These are phyloP conservation scores for Ehretia macrophylla DNA, from an alignment of 257 asterid genomes.

Conservation along the genomic window DNA sequence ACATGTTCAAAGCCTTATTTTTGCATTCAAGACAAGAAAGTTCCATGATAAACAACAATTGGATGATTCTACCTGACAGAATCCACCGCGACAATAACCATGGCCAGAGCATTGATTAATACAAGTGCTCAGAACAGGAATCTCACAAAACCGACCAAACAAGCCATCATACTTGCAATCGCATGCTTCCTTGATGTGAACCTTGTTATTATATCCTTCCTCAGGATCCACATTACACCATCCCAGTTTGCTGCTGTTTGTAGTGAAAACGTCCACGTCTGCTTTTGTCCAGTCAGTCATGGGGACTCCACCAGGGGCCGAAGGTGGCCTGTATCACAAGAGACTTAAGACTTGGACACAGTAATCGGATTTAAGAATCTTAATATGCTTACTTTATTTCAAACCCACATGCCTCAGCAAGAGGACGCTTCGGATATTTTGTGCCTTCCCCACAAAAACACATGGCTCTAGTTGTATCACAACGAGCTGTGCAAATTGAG, in stretches of 20 bases:
- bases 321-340: constrained; percentile 47
- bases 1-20: neutral
- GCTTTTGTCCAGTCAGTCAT: constrained; percentile 57
- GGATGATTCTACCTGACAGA: constrained; percentile 70
- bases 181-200: constrained; percentile 68
- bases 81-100: constrained; percentile 91
- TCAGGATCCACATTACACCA: constrained; percentile 96
- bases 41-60: neutral
- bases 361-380: constrained; percentile 9
- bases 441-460: constrained; percentile 99
- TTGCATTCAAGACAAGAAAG: constrained; percentile 1
- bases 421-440: constrained; percentile 90
- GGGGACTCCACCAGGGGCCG: constrained; percentile 60
- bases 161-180: constrained; percentile 98
- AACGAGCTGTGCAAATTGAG: constrained; percentile 77
- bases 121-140: constrained; percentile 67
- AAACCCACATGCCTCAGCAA: constrained; percentile 85
- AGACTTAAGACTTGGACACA: constrained; percentile 11
- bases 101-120: constrained; percentile 84
- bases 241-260: constrained; percentile 57
- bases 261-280: constrained; percentile 66
- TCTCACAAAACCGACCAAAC: constrained; percentile 83
- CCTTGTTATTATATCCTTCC: constrained; percentile 62
- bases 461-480: constrained; percentile 90
- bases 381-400: constrained; percentile 51